These are phyloP conservation scores for Candida dajiaensis DNA, from an alignment of 805 yeast species.

Conservation along the genomic window DNA sequence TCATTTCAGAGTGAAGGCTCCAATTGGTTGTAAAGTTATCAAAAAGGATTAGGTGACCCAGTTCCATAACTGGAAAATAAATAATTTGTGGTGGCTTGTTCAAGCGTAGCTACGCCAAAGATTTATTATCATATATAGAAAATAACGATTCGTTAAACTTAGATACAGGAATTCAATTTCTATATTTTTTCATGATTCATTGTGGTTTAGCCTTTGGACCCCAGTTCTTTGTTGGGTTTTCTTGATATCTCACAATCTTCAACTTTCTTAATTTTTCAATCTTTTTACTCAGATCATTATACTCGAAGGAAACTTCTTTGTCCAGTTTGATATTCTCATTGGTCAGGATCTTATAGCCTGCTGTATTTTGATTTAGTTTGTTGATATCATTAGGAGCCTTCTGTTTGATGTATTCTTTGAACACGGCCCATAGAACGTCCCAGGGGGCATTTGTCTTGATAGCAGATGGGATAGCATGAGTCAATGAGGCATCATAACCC, in stretches of 20 bases:
- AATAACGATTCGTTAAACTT: no score
- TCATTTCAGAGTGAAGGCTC: constrained; percentile 38
- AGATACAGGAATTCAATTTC: no score
- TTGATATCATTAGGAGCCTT: constrained; percentile 32
- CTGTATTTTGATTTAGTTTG: constrained; percentile 36
- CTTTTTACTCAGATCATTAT: constrained; percentile 49
- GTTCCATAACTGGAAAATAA: no score
- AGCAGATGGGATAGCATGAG: constrained; percentile 84
- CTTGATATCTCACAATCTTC: constrained; percentile 83
- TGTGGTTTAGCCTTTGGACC: constrained; percentile 88
- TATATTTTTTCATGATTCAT: not conserved
- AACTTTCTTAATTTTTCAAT: constrained; percentile 61
- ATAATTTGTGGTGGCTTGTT: no score
- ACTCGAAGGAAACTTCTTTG: constrained; percentile 48
- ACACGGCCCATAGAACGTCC: constrained; percentile 68
- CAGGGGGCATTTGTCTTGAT: constrained; percentile 90
- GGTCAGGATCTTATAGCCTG: constrained; percentile 53
- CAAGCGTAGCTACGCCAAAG: no score
- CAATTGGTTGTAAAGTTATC: constrained; percentile 32
- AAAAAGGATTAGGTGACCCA: not conserved
- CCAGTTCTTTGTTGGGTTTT: constrained; percentile 93
- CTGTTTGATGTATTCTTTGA: constrained; percentile 54
- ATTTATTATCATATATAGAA: no score
- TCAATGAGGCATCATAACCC: constrained; percentile 76
- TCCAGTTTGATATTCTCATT: constrained; percentile 32